Evolutionary conservation across 306 rosid species (phyloP), one percentile per base, ranked within the genome.

Genomic region (Inga laurina): DNA sequence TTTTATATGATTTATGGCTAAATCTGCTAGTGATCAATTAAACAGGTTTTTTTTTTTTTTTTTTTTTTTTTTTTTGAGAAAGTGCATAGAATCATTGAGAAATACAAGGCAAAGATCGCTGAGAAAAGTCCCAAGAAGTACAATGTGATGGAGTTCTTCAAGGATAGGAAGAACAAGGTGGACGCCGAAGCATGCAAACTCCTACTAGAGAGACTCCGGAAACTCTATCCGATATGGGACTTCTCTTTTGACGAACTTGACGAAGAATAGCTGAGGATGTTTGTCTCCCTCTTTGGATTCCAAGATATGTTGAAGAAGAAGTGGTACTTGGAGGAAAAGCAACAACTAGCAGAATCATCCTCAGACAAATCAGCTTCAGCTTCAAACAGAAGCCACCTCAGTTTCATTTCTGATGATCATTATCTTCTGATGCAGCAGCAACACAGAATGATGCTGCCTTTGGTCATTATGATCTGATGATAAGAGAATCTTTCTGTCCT

Each of bases 211-310:
- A 76, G 35, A 14, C 3, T 35, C 4, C 24, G 10, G 22, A 34
- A 77, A 5, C 72, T 27, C 75, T 84, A 86, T 74, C 88, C 88
- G 4, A 81, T 84, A 2, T 83, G 62, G 84, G 76, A 79, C 62
- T 51, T 13, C 4, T 21, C 64, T 44, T 44, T 86, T 15, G n/a
- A 34, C 0, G 4, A 11, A 18, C 16, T 86, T 6, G 39, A 45
- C 2, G 77, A 62, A 51, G 75, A 79, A 3, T 48, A 81, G 4
- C 44, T 79, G 4, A 64, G 19, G 22, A 2, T 2, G 37, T 73
- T 84, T 3, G 67, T 72, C 41, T 22, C 19, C 21, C 3, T 13
- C 0, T 13, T 86, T 86, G 77, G 81, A 78, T 72, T 16, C 22
- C 2, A 86, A 86, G 64, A 59, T 3, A n/a, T 44, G 82, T 10